phyloP scores from a whole-genome alignment of 345 rosid species.

The Linum usitatissimum region DNA sequence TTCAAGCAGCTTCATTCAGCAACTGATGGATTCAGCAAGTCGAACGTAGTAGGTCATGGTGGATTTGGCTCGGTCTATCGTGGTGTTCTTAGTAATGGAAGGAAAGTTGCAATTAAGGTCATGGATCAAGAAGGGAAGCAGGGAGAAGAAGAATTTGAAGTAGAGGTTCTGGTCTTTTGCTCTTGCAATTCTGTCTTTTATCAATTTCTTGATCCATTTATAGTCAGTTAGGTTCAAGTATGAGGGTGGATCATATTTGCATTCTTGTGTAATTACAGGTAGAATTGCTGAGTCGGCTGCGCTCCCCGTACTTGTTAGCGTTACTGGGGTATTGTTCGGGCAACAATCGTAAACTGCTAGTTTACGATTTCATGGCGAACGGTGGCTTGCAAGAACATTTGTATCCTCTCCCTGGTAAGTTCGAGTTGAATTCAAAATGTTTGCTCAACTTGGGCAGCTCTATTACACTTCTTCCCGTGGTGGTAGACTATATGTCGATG shows the following conservation, averaged over 20 bases:
- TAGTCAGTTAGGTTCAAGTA: background rate
- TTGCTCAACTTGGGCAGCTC: background rate
- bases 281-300: slow-evolving; percentile 57
- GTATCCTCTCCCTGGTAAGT: slow-evolving; percentile 55
- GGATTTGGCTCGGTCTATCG: slow-evolving; percentile 23
- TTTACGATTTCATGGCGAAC: slow-evolving; percentile 26
- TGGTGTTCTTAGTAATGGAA: slow-evolving; percentile 23
- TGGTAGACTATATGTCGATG: background rate
- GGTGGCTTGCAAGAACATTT: slow-evolving; percentile 75
- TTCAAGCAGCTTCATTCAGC: slow-evolving; percentile 84
- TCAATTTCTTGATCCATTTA: background rate
- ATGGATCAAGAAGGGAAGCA: slow-evolving; percentile 71
- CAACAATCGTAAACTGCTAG: slow-evolving; percentile 16
- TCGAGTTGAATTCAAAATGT: background rate
- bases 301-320: slow-evolving; percentile 24
- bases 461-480: too few relatives aligned
- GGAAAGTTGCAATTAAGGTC: slow-evolving; percentile 23
- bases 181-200: background rate
- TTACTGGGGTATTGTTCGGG: slow-evolving; percentile 24
- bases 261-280: slow-evolving; percentile 26
- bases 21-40: slow-evolving; percentile 78
- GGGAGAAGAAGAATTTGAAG: slow-evolving; percentile 83
- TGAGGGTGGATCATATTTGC: background rate
- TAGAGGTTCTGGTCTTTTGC: slow-evolving; percentile 45
- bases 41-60: slow-evolving; percentile 49